Evolutionary conservation across 2,329 filamentous ascomycete species (phyloP).

Genomic region (Teratosphaeria zuluensis): DNA sequence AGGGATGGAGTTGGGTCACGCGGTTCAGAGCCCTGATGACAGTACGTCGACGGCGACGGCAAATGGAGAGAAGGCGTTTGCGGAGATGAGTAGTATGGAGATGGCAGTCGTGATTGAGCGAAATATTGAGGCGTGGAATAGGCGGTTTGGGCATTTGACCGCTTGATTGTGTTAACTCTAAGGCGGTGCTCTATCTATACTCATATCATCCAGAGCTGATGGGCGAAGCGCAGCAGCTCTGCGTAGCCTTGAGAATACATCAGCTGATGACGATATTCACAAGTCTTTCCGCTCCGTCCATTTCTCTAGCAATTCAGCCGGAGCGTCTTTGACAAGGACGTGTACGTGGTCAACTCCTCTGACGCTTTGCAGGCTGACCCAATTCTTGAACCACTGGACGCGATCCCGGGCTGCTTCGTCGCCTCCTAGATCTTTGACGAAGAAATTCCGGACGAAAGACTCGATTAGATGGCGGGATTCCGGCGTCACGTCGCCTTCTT

Average conservation of each 20-base stretch:
- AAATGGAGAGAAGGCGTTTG: slow-evolving; percentile 53
- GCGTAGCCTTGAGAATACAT: neutral
- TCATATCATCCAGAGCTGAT: neutral
- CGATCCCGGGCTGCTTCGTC: slow-evolving; percentile 25
- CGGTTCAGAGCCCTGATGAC: slow-evolving; percentile 5
- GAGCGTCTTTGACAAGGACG: slow-evolving; percentile 42
- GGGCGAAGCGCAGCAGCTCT: neutral
- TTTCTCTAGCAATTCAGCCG: slow-evolving; percentile 21
- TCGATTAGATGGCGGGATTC: slow-evolving; percentile 40
- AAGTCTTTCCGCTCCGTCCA: slow-evolving; percentile 21
- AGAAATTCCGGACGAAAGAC: slow-evolving; percentile 40
- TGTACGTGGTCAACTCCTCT: slow-evolving; percentile 49
- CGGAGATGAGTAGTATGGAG: slow-evolving; percentile 65
- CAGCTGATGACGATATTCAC: neutral
- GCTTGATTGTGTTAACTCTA: neutral
- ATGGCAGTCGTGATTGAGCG: slow-evolving; percentile 85
- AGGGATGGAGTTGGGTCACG: slow-evolving; percentile 21
- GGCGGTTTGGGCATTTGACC: slow-evolving; percentile 4
- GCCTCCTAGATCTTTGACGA: slow-evolving; percentile 34
- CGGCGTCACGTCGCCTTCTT: slow-evolving; percentile 42
- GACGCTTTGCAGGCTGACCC: slow-evolving; percentile 51
- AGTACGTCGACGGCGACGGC: neutral
- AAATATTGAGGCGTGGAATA: slow-evolving; percentile 42
- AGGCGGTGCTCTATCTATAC: neutral
- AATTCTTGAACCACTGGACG: slow-evolving; percentile 58